phyloP scores from a whole-genome alignment of 306 rosid species.

The Quercus alba region DNA sequence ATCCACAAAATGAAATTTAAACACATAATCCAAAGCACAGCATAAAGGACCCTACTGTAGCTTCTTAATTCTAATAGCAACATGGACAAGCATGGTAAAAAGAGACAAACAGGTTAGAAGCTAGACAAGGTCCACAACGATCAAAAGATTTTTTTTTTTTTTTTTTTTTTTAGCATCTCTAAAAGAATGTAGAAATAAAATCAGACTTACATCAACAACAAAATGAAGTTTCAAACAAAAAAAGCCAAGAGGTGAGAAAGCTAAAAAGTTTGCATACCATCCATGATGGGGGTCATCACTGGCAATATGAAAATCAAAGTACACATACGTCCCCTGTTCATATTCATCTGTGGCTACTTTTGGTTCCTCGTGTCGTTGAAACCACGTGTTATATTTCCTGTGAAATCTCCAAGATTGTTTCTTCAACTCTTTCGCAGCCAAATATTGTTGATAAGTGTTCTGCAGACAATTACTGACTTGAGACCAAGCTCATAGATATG shows the following conservation, averaged over 20 bases:
- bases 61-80: not conserved
- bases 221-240: constrained; percentile 8
- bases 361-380: constrained; percentile 97
- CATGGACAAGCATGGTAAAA: not conserved
- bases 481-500: constrained; percentile 18
- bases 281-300: constrained; percentile 89
- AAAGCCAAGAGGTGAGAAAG: not conserved
- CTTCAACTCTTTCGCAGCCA: constrained; percentile 98
- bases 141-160: not conserved
- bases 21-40: not conserved
- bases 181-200: not conserved
- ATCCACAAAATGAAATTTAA: not conserved
- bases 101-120: no score
- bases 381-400: constrained; percentile 92
- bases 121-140: not conserved
- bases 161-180: not conserved
- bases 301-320: constrained; percentile 89
- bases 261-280: constrained; percentile 54
- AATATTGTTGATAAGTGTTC: constrained; percentile 93
- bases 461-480: constrained; percentile 32
- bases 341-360: constrained; percentile 97
- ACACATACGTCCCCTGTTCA: constrained; percentile 95
- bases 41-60: not conserved
- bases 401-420: constrained; percentile 99
- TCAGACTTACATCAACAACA: not conserved